Evolutionary conservation across 2,329 filamentous ascomycete species (phyloP), one percentile per base, ranked within the genome.

Genomic region (Polychaeton citri): DNA sequence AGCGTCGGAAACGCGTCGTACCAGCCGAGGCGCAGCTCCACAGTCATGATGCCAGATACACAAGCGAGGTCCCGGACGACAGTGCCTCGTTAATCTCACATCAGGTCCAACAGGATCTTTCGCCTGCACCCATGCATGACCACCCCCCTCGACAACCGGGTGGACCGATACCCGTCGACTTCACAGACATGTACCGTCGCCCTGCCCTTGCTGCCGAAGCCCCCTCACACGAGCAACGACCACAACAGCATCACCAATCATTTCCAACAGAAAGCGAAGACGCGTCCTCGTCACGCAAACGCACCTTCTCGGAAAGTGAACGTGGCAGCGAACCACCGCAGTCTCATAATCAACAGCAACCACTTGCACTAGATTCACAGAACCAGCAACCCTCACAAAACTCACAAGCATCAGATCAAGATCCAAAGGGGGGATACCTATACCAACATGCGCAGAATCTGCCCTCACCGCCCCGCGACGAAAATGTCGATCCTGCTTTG

Each of bases 1-100:
- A 98, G 61, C 76, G 90, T 43, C 73, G 90, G 41, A 96, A 96
- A 68, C 79, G 90, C 39, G 86, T 96, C 5, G 87, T 96, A 30
- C 87, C 88, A 13, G 85, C 82, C 13, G 65, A 74, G 65, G 32
- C 59, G 59, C 9, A 38, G 34, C 37, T 37, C 59, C 52, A 18
- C 28, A 37, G 7, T n/a, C 33, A 21, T 37, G 39, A 8, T 38
- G 32, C 28, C 19, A 63, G 43, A 44, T 58, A 34, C 61, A 34
- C 36, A 21, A 28, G 28, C 13, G 18, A 41, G 17, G 30, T 33
- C 19, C 35, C 38, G 33, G 19, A 35, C 33, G 13, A 19, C 18
- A 21, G 15, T 19, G 16, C 21, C 21, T 7, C 30, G 20, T 2
- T 21, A 7, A 8, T 33, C 12, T 12, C 35, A 10, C 10, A 12